Evolutionary conservation across 2,329 filamentous ascomycete genomes (phyloP).

Genomic region (Pseudopyricularia javanii): DNA sequence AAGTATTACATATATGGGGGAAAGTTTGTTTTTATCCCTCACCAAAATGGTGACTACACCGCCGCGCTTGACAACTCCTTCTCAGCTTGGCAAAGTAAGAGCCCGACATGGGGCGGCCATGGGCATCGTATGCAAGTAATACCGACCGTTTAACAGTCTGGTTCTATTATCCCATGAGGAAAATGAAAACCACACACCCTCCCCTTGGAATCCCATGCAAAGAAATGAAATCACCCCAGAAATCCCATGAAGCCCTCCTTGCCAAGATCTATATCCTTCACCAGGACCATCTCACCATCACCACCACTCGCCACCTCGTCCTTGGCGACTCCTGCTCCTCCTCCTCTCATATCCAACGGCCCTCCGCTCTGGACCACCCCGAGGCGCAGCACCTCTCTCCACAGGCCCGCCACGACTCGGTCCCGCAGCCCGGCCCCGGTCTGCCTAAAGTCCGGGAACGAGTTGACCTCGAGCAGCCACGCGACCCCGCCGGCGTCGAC

Average conservation of each 20-base stretch:
- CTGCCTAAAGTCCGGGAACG: slow-evolving; percentile 92
- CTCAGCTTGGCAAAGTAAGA: no score
- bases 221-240: not conserved
- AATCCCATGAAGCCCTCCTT: slow-evolving; percentile 13
- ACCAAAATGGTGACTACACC: no score
- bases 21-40: no score
- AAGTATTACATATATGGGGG: no score
- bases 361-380: slow-evolving; percentile 35
- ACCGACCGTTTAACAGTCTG: no score
- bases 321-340: not conserved
- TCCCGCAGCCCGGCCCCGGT: slow-evolving; percentile 64
- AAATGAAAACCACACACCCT: not conserved
- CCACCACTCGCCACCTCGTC: slow-evolving; percentile 7
- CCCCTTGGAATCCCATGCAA: not conserved
- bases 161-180: no score
- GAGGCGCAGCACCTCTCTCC: slow-evolving; percentile 58
- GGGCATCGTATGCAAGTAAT: no score
- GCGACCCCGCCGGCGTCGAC: slow-evolving; percentile 52
- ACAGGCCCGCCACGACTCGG: slow-evolving; percentile 59
- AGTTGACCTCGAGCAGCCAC: slow-evolving; percentile 86
- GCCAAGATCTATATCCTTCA: slow-evolving; percentile 41
- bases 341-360: slow-evolving; percentile 8
- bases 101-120: no score
- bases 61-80: no score
- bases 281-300: slow-evolving; percentile 31